phyloP scores from a whole-genome alignment of 2,329 filamentous ascomycete genomes.

The Endocalyx cinctus region DNA sequence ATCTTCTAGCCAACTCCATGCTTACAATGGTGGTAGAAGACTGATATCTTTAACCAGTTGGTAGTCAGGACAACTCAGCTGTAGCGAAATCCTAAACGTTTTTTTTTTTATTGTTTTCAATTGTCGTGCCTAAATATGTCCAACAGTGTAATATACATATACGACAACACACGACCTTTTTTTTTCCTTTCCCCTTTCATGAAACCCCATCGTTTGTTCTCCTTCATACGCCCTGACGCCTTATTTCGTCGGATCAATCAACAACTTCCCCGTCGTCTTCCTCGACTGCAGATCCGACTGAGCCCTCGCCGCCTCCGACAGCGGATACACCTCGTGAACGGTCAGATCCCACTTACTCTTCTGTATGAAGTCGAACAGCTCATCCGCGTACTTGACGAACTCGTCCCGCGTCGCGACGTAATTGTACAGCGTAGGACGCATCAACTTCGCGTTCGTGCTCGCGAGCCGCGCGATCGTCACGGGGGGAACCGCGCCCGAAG shows the following conservation, averaged over 20 bases:
- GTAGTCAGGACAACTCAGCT: no score
- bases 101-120: no score
- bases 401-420: conserved; percentile 69
- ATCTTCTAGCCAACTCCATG: no score
- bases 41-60: no score
- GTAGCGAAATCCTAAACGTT: no score
- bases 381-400: conserved; percentile 62
- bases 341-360: conserved; percentile 66
- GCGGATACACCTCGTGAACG: conserved; percentile 72
- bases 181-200: no score
- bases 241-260: conserved; percentile 46
- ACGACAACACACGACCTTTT: no score
- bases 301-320: conserved; percentile 67
- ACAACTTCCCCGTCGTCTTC: conserved; percentile 78
- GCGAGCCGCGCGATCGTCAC: conserved; percentile 52
- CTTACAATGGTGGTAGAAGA: no score
- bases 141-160: no score
- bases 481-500: conserved; percentile 71
- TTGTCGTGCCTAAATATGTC: no score
- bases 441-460: conserved; percentile 71
- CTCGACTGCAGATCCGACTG: conserved; percentile 76
- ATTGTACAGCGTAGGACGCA: conserved; percentile 68
- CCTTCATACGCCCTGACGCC: no score
- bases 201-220: no score
- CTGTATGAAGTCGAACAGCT: conserved; percentile 69